These are phyloP conservation scores for Helminthosporium solani DNA, from an alignment of 2,329 filamentous ascomycete species.

Conservation along the genomic window DNA sequence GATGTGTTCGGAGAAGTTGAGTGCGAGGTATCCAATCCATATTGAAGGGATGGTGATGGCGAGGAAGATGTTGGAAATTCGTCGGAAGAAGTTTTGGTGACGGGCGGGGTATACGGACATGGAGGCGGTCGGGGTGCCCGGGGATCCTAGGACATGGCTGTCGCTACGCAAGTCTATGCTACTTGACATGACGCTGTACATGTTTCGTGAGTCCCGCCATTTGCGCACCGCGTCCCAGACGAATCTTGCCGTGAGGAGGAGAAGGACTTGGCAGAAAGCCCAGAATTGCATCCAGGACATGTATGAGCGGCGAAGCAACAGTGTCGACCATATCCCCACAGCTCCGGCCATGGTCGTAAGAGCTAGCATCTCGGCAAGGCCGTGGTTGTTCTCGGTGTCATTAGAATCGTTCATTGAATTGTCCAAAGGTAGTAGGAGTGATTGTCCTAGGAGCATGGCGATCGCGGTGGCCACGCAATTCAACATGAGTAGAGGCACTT, in stretches of 20 bases:
- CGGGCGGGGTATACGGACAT: not conserved
- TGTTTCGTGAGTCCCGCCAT: not conserved
- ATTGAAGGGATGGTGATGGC: slow-evolving; percentile 11
- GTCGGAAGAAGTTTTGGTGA: slow-evolving; percentile 3
- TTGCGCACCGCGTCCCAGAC: too few species aligned
- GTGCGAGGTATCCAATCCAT: slow-evolving; percentile 17
- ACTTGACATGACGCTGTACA: slow-evolving; percentile 5
- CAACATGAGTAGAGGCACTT: slow-evolving; percentile 12
- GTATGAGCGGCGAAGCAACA: slow-evolving; percentile 23
- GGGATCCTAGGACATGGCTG: not conserved
- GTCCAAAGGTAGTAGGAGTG: slow-evolving; percentile 18
- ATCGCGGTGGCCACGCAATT: slow-evolving; percentile 16
- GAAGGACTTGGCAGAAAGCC: slow-evolving; percentile 5
- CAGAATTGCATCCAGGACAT: slow-evolving; percentile 18
- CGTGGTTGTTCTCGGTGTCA: not conserved
- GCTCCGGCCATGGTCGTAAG: slow-evolving; percentile 15
- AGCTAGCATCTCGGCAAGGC: slow-evolving; percentile 6
- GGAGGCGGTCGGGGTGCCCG: not conserved
- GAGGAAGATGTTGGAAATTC: slow-evolving; percentile 6
- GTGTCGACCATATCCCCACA: slow-evolving; percentile 14
- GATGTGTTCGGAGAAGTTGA: slow-evolving; percentile 18
- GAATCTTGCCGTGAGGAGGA: not conserved
- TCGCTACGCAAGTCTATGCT: slow-evolving; percentile 1
- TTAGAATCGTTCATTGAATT: not conserved
- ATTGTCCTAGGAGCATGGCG: slow-evolving; percentile 18